Conservation (phyloP, 2,329 filamentous ascomycete species). For the Sclerotiophoma versabilis region DNA sequence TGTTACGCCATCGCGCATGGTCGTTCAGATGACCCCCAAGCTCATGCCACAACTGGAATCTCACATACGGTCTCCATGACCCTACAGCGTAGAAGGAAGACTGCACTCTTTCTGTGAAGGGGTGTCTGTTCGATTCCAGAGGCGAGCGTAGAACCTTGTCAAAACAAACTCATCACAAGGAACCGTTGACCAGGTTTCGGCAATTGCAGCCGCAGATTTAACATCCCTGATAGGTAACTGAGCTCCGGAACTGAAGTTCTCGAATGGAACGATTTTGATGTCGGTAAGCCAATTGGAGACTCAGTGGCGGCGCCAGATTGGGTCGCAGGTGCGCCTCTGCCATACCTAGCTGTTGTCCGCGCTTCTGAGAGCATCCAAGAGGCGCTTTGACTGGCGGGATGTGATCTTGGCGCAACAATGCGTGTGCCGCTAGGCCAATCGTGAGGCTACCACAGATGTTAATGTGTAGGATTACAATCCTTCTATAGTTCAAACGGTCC, state of each 20-base stretch:
- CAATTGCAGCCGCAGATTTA: background rate
- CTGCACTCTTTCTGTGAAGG: background rate
- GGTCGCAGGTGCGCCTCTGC: constrained; percentile 4
- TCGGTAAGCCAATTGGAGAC: background rate
- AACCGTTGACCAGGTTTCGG: background rate
- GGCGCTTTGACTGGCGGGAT: background rate
- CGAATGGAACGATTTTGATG: background rate
- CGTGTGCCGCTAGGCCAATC: background rate
- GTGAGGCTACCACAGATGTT: background rate
- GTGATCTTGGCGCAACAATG: background rate
- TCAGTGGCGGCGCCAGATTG: background rate
- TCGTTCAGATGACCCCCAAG: background rate
- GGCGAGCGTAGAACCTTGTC: background rate
- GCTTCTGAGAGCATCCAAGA: background rate
- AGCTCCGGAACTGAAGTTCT: background rate
- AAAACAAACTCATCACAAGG: background rate
- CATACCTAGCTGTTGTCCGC: too few relatives aligned
- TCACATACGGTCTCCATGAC: too few relatives aligned
- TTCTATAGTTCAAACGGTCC: background rate
- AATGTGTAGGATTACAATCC: background rate
- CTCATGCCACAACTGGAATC: too few relatives aligned
- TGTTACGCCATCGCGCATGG: background rate
- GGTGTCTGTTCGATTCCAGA: background rate
- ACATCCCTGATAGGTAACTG: background rate
- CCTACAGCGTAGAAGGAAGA: background rate